These are phyloP conservation scores for Nitzschia sp. DNA, from an alignment of 108 stramenopile genomes.

Conservation along the genomic window DNA sequence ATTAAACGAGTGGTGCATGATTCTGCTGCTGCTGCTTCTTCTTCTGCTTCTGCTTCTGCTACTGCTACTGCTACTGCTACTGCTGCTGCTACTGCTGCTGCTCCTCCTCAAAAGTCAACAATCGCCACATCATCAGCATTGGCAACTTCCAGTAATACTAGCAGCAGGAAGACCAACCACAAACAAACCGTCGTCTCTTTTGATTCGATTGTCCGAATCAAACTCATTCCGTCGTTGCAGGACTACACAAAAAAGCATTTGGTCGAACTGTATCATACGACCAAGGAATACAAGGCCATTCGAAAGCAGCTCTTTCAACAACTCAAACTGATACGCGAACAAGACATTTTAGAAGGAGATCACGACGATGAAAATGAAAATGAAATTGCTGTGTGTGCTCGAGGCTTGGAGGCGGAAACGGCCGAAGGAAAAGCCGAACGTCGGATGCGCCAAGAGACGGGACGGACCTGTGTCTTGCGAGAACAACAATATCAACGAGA, in stretches of 20 bases:
- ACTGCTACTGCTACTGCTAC: too few relatives aligned
- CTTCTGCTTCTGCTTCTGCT: too few relatives aligned
- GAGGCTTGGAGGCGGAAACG: slow-evolving; percentile 1
- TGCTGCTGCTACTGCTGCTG: too few relatives aligned
- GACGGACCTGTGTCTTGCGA: background rate
- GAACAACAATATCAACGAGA: slow-evolving; percentile 2
- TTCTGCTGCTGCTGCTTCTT: too few relatives aligned
- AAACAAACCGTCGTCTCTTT: slow-evolving; percentile 12
- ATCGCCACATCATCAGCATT: too few relatives aligned
- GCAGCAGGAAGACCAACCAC: background rate
- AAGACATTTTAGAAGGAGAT: background rate
- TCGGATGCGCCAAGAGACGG: background rate
- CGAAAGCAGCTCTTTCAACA: background rate
- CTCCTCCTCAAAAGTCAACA: too few relatives aligned
- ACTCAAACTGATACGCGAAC: background rate
- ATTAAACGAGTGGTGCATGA: too few relatives aligned
- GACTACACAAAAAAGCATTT: background rate
- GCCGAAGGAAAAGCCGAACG: background rate
- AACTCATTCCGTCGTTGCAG: background rate
- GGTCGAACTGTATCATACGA: background rate
- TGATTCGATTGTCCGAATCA: background rate
- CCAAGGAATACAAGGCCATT: background rate
- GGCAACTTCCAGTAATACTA: too few relatives aligned
- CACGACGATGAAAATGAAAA: background rate
- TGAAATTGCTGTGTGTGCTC: background rate